These are phyloP conservation scores for Pleurotus tuber-regium DNA, from an alignment of 768 basidiomycete genomes.

Conservation along the genomic window DNA sequence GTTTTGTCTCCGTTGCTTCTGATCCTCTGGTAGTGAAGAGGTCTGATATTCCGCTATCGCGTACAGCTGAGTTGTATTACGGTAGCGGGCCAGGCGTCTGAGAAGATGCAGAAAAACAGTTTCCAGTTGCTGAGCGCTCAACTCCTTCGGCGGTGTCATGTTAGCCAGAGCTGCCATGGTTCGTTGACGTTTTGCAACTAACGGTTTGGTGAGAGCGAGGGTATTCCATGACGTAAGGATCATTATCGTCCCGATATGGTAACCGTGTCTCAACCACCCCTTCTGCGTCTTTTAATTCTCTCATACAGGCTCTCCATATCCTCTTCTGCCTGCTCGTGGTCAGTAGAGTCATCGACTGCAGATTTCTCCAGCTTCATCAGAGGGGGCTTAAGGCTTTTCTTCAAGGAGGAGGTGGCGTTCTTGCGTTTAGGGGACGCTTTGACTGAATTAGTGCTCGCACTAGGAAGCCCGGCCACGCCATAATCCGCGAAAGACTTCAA, in stretches of 20 bases:
- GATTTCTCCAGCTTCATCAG: too few relatives aligned
- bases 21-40: conserved; percentile 18
- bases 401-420: too few relatives aligned
- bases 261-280: not conserved
- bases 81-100: conserved; percentile 41
- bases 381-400: too few relatives aligned
- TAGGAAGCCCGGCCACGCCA: conserved; percentile 44
- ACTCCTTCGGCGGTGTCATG: conserved; percentile 37
- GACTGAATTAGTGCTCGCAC: too few relatives aligned
- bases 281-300: conserved; percentile 3
- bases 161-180: conserved; percentile 11
- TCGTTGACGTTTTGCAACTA: too few relatives aligned
- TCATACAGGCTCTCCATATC: conserved; percentile 2
- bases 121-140: conserved; percentile 30
- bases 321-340: too few relatives aligned
- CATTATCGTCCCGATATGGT: not conserved
- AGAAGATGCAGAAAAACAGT: conserved; percentile 42
- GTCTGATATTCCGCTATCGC: conserved; percentile 31
- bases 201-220: too few relatives aligned
- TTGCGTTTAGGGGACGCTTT: too few relatives aligned
- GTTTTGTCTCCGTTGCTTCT: conserved; percentile 20
- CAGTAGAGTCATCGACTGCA: too few relatives aligned
- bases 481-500: conserved; percentile 64
- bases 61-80: conserved; percentile 41
- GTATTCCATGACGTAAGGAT: conserved; percentile 5